Base-by-base conservation (phyloP, 805 yeast species). In the Barnettozyma wickerhamii region DNA sequence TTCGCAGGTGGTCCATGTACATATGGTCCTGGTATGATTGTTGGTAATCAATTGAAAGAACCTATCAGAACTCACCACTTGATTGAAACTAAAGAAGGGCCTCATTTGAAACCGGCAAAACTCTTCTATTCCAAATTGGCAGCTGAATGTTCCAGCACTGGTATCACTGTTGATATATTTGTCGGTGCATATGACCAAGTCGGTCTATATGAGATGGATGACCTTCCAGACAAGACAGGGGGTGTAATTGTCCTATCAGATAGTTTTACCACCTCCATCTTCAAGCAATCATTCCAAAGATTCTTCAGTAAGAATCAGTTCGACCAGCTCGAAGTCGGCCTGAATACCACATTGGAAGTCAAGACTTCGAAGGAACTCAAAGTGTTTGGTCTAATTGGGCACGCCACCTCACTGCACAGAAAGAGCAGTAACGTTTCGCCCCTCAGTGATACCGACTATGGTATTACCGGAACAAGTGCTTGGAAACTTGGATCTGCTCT, bases 101-200 rank as follows among this genome's bases (percentile, higher is more conserved):
- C 64, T 36, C 63, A 62, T n/a, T 66, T 64, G 40, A 68, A 68
- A 36, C 57, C 42, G 15, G 77, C 79, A 5, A 64, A 62, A 35
- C 57, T 61, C 35, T 79, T 66, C 52, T 81, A 78, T 56, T 64
- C 66, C 7, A 60, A 62, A 7, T 56, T 81, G n/a, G 74, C 84
- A 3, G 63, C 65, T 19, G 56, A 53, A 14, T 65, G 77, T 18
- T 69, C 77, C 0, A 47, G 62, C 4, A 67, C 71, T 46, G 84
- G 85, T 1, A 72, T 77, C 40, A 65, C 79, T 6, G 64, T 79
- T 34, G 75, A 78, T 51, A 56, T 79, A 17, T 79, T 79, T 48
- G 71, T 78, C 42, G 87, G 87, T 13, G 71, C 81, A 10, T 80
- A 80, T 55, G 87, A 81, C 57, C 88, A 81, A 58, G 70, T 79